Conservation (phyloP, 2,329 filamentous ascomycete genomes). For the Diaporthe australafricana region DNA sequence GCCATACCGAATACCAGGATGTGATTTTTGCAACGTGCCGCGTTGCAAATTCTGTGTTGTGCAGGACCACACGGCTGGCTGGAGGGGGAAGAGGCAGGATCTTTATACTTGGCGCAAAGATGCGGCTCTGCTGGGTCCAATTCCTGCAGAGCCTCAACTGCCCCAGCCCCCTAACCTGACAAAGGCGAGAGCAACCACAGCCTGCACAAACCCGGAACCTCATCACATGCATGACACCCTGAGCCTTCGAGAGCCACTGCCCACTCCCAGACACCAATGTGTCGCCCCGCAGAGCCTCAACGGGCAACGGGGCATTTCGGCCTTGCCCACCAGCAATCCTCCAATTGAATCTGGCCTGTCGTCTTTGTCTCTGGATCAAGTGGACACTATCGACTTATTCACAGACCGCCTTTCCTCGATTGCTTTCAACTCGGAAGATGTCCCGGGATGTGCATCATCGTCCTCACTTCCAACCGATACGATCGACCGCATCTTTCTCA, state of each 20-base stretch:
- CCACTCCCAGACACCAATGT: too few relatives aligned
- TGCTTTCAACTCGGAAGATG: too few relatives aligned
- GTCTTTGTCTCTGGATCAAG: background rate
- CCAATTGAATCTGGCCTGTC: background rate
- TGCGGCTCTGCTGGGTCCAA: constrained; percentile 10
- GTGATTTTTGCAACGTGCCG: background rate
- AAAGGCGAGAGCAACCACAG: background rate
- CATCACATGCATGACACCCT: background rate
- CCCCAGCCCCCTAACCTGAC: background rate
- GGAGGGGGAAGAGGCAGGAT: background rate
- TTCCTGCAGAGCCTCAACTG: background rate
- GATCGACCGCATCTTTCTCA: background rate
- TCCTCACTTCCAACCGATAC: too few relatives aligned
- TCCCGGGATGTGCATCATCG: background rate
- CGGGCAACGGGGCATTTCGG: background rate
- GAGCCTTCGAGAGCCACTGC: too few relatives aligned
- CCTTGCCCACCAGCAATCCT: background rate
- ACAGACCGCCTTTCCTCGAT: background rate
- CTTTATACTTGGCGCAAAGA: background rate
- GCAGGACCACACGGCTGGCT: background rate
- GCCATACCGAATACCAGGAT: background rate
- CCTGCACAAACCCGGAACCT: background rate
- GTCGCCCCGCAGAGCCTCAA: constrained; percentile 17
- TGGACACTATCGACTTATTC: background rate
- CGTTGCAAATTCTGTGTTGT: background rate